Evolutionary conservation across 805 yeast species (phyloP), one percentile per base, ranked within the genome.

Genomic region (Monosporozyma unispora): DNA sequence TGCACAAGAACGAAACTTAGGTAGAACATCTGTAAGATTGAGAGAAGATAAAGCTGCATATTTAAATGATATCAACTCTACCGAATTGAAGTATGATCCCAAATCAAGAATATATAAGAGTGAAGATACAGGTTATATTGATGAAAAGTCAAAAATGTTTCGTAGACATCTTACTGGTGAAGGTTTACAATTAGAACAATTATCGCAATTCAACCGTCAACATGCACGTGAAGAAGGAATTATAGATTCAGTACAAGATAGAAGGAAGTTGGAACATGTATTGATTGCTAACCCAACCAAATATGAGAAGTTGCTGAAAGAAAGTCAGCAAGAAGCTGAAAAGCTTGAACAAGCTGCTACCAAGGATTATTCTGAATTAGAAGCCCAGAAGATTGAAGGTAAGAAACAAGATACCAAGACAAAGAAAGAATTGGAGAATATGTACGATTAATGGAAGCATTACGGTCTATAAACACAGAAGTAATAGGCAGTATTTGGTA

Each of bases 21-120:
- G 52, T 4, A 50, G 51, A 44, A 56, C 64, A n/a, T 56, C 63
- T 3, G 74, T 84, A 0, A 67, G 96, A 45, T 79, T 84, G 29
- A 62, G 90, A 48, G 84, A 81, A 52, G 96, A 88, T 59, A 79
- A 79, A 38, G 95, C 96, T n/a, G 65, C 79, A 53, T 79, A 87
- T 70, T 59, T 79, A 57, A 69, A 78, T 60, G 74, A 81, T 42
- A 66, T 78, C 10, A 69, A 73, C 52, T 60, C 73, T 1, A 71
- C 67, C 25, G 75, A 72, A 40, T 63, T 76, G 7, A 70, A 73
- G 21, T 77, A 76, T 56, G 80, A 80, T 57, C 82, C 84, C 1
- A 78, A 73, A 57, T 73, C 82, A 2, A 67, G 82, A 49, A 53
- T 64, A 19, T 60, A 67, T 47, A 60, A 68, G 48, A 63, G 63